These are phyloP conservation scores for Stereum hirsutum DNA, from an alignment of 1,284 basidiomycete species.

Conservation along the genomic window DNA sequence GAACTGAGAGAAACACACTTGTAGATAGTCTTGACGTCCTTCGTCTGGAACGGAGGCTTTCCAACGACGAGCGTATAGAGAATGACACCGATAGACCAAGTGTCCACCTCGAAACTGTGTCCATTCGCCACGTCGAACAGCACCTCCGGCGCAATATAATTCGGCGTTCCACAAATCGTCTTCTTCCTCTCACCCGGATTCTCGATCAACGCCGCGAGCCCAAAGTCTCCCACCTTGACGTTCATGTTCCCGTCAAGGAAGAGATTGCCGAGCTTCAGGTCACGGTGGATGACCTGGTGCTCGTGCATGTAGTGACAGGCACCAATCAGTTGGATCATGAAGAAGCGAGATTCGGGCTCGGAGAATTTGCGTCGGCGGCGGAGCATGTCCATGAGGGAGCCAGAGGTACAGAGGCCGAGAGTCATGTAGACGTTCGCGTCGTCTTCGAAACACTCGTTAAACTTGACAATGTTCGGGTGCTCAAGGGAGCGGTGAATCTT, in stretches of 20 bases:
- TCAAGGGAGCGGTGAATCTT: constrained; percentile 91
- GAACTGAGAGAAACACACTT: constrained; percentile 39
- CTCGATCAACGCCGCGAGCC: constrained; percentile 93
- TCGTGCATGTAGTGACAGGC: constrained; percentile 97
- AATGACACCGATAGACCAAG: constrained; percentile 97
- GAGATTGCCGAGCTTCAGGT: constrained; percentile 93
- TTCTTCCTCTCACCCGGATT: constrained; percentile 96
- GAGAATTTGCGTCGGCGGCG: constrained; percentile 83
- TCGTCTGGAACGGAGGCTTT: constrained; percentile 95
- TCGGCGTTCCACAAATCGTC: constrained; percentile 98
- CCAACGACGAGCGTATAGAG: constrained; percentile 93
- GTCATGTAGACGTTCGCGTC: constrained; percentile 95
- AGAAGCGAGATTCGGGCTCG: constrained; percentile 89
- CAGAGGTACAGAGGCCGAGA: constrained; percentile 87
- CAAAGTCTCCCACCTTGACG: constrained; percentile 96
- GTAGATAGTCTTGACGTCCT: constrained; percentile 94
- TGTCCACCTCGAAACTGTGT: constrained; percentile 97
- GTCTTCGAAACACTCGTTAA: constrained; percentile 95
- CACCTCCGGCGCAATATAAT: constrained; percentile 98
- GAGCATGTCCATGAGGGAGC: constrained; percentile 88
- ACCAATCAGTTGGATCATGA: constrained; percentile 90
- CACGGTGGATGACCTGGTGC: constrained; percentile 93
- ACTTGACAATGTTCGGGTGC: constrained; percentile 90
- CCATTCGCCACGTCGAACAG: constrained; percentile 93
- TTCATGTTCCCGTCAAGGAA: constrained; percentile 92